Evolutionary conservation across 179 eudicot species (phyloP), one percentile per base, ranked within the genome.

Genomic region (Vitellaria paradoxa): DNA sequence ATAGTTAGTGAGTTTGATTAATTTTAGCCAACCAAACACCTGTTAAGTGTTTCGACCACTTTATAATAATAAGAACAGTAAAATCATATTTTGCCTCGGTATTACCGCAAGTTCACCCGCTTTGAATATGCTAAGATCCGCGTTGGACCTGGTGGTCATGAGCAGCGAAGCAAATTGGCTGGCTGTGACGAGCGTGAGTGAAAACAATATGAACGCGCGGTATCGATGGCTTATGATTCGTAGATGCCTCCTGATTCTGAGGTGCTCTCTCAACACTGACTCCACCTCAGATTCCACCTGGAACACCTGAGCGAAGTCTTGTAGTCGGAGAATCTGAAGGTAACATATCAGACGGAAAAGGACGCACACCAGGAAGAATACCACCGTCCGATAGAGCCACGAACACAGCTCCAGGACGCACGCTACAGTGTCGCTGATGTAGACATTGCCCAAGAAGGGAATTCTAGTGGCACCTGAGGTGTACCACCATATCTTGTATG

Each of bases 401-500:
- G 99, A 96, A 17, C 79, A 74, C n/a, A 96, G 84, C 88, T 93
- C 98, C 52, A 96, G 52, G 49, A 86, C 60, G 82, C 99, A 96
- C 5, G 96, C 91, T 6, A 91, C 88, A 2, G 82, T 37, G 73
- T 93, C 94, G 74, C 96, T 91, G 75, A 87, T 80, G 30, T 83
- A 66, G 14, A 52, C 85, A 62, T 93, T 91, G 15, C 96, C 99
- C 74, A 93, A 60, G 86, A 90, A 93, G 42, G 97, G 96, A 21
- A 96, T 88, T 15, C 83, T 86, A 18, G 90, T 82, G 55, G 82
- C 89, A 7, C 98, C 97, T 0, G 99, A 92, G 70, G 87, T 72
- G 47, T 93, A 96, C 99, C 99, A 96, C 98, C 99, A 96, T 72
- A 93, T 86, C 85, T 93, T 96, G 87, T 93, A 92, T 24, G 90